A percentile compares a stretch with the other conserved stretches of the same genome.
Conservation (phyloP, 75 land plant species). For the Selaginella moellendorffii region DNA sequence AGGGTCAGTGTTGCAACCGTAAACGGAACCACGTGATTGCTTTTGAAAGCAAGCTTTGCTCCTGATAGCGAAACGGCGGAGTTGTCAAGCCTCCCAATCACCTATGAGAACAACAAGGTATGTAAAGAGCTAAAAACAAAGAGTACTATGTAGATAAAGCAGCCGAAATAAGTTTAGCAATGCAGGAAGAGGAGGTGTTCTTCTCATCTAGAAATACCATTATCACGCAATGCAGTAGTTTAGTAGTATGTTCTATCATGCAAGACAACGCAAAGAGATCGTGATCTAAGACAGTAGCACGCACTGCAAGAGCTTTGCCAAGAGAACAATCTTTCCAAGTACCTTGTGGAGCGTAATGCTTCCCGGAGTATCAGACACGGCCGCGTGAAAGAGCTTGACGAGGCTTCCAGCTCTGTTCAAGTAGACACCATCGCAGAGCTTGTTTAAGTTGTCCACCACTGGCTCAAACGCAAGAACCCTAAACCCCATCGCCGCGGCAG, state of each 20-base stretch:
- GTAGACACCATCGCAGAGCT: slow-evolving; percentile 70
- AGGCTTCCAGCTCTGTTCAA: slow-evolving; percentile 40
- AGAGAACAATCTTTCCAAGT: too few relatives aligned
- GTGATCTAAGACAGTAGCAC: too few relatives aligned
- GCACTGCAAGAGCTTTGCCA: too few relatives aligned
- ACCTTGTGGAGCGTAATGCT: slow-evolving; percentile 83
- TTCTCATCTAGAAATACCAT: too few relatives aligned
- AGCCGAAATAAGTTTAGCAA: too few relatives aligned
- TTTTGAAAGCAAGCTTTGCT: slow-evolving; percentile 67
- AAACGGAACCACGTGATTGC: slow-evolving; percentile 53
- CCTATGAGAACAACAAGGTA: slow-evolving; percentile 31
- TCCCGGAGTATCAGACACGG: slow-evolving; percentile 52
- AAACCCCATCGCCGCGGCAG: slow-evolving; percentile 83
- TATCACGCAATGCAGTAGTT: too few relatives aligned
- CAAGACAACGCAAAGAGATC: too few relatives aligned
- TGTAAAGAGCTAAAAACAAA: too few relatives aligned
- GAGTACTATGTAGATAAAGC: too few relatives aligned
- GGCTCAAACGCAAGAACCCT: slow-evolving; percentile 71
- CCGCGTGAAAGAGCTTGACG: slow-evolving; percentile 54
- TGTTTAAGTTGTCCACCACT: slow-evolving; percentile 64
- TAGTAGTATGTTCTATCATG: too few relatives aligned
- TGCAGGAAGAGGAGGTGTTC: too few relatives aligned
- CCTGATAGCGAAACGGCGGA: slow-evolving; percentile 74
- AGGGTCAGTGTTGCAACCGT: slow-evolving; percentile 46
- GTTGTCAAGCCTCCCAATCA: slow-evolving; percentile 83